These are phyloP conservation scores for Fusarium sp. DNA, from an alignment of 2,329 filamentous ascomycete species.

Conservation along the genomic window DNA sequence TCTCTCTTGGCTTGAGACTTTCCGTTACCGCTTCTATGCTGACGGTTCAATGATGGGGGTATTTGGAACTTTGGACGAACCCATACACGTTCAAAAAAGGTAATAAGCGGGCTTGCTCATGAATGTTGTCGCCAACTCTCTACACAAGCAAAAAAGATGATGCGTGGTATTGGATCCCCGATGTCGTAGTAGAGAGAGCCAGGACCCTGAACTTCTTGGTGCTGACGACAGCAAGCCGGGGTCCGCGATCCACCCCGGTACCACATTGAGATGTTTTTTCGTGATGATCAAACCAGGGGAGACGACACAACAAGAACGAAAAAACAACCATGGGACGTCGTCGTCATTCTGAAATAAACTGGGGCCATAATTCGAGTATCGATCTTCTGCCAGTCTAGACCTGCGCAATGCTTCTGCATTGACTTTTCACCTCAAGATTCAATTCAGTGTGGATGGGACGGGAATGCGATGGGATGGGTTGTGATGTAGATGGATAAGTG, in stretches of 20 bases:
- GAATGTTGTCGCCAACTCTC: neutral
- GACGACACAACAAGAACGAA: slow-evolving; percentile 13
- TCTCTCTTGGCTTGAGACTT: slow-evolving; percentile 1
- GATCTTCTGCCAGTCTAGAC: neutral
- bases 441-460: slow-evolving; percentile 12
- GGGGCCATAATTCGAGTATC: neutral
- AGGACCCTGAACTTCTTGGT: slow-evolving; percentile 31
- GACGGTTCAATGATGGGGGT: neutral
- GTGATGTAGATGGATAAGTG: neutral
- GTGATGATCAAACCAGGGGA: slow-evolving; percentile 22
- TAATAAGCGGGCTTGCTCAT: neutral
- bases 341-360: neutral
- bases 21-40: slow-evolving; percentile 3
- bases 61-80: slow-evolving; percentile 1
- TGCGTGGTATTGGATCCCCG: neutral
- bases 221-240: slow-evolving; percentile 43
- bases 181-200: neutral
- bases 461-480: neutral
- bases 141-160: neutral
- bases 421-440: neutral
- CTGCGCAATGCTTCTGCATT: neutral
- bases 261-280: slow-evolving; percentile 25
- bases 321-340: neutral
- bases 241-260: slow-evolving; percentile 27
- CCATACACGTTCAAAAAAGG: neutral